Conservation (phyloP, 164 flowering plant species). For the Berberis vulgaris region DNA sequence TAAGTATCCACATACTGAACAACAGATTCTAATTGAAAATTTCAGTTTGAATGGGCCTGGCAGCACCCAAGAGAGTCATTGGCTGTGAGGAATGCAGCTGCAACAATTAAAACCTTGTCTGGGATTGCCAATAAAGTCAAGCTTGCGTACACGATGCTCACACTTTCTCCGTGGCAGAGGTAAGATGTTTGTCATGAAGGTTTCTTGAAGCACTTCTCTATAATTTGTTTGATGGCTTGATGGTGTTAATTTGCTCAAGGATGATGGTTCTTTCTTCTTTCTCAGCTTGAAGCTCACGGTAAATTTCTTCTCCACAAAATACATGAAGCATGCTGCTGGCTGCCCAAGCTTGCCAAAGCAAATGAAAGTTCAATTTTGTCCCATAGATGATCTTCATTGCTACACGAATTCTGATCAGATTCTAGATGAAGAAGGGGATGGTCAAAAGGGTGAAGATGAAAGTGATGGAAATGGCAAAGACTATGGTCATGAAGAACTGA, state of each 20-base stretch:
- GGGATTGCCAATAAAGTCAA: conserved; percentile 75
- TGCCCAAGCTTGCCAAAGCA: conserved; percentile 72
- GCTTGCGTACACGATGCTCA: conserved; percentile 82
- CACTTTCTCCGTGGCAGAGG: conserved; percentile 76
- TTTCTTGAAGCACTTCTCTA: not conserved
- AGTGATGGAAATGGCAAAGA: conserved; percentile 7
- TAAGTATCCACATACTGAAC: too few relatives aligned
- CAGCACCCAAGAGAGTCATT: conserved; percentile 83
- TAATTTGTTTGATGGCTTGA: not conserved
- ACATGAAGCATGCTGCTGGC: conserved; percentile 39
- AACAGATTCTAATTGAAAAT: not conserved
- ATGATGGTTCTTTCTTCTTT: not conserved
- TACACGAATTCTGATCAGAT: conserved; percentile 18
- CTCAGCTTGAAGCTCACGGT: conserved; percentile 63
- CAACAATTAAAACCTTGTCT: conserved; percentile 51
- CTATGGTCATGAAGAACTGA: not conserved
- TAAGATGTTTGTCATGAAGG: conserved; percentile 10
- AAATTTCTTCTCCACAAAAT: conserved; percentile 79
- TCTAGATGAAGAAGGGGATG: conserved; percentile 23
- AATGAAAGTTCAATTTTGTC: conserved; percentile 51
- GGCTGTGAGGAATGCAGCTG: conserved; percentile 75
- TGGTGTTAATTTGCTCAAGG: not conserved
- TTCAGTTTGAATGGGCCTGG: conserved; percentile 99
- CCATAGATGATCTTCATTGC: conserved; percentile 83
- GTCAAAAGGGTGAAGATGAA: conserved; percentile 19